These are phyloP conservation scores for Leavenworthia alabamica DNA, from an alignment of 345 rosid genomes.

Conservation along the genomic window DNA sequence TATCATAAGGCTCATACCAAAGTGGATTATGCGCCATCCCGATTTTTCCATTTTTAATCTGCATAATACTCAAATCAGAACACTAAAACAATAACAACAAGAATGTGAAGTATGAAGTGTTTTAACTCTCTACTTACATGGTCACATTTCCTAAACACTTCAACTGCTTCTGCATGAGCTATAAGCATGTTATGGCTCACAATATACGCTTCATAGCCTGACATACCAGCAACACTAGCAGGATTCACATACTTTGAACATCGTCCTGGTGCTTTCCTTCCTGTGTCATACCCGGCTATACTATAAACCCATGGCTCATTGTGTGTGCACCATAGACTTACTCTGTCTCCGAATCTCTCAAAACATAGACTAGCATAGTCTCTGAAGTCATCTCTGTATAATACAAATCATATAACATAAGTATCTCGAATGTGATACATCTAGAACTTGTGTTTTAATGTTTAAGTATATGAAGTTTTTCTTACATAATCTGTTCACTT, in stretches of 20 bases:
- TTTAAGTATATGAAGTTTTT: background rate
- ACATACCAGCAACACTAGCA: slow-evolving; percentile 33
- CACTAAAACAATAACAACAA: no score
- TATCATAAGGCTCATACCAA: slow-evolving; percentile 34
- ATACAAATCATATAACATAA: background rate
- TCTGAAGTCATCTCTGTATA: slow-evolving; percentile 42
- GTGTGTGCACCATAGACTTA: slow-evolving; percentile 46
- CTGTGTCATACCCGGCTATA: slow-evolving; percentile 32
- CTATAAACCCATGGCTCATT: slow-evolving; percentile 42
- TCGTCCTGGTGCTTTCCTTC: slow-evolving; percentile 35
- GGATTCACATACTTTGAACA: slow-evolving; percentile 26
- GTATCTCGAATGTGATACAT: background rate
- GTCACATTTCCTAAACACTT: slow-evolving; percentile 31
- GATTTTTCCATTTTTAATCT: slow-evolving; percentile 27
- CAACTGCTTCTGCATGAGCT: slow-evolving; percentile 32
- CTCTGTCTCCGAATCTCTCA: slow-evolving; percentile 44
- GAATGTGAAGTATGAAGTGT: background rate
- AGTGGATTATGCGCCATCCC: slow-evolving; percentile 32
- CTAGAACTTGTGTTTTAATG: background rate
- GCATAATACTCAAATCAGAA: slow-evolving; percentile 4
- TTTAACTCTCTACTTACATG: slow-evolving; percentile 19
- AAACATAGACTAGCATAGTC: slow-evolving; percentile 42
- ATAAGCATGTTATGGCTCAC: slow-evolving; percentile 34
- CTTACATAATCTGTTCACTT: slow-evolving; percentile 44
- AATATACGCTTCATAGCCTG: slow-evolving; percentile 31